Evolutionary conservation across 129 eudicot genomes (phyloP).

Genomic region (Pulicaria dysenterica): DNA sequence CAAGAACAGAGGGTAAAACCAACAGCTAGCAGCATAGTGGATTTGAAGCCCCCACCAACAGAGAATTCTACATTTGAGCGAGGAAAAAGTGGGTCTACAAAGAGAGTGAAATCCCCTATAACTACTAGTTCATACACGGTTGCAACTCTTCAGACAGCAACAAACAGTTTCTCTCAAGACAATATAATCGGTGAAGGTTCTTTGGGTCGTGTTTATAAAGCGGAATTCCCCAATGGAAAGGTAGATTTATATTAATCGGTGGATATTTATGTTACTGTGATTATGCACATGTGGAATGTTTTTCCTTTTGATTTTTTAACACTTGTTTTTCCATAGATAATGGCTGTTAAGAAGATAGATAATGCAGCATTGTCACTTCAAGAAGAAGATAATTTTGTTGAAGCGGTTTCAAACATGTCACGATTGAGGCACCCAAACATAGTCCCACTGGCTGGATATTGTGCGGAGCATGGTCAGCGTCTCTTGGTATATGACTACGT

Average conservation of each 20-base stretch:
- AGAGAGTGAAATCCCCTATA: conserved; percentile 77
- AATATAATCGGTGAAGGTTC: conserved; percentile 97
- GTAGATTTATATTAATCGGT: conserved; percentile 39
- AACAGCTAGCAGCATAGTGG: conserved; percentile 50
- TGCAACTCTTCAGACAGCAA: conserved; percentile 93
- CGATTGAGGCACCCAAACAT: conserved; percentile 90
- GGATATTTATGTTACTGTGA: neutral
- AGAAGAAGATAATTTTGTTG: conserved; percentile 94
- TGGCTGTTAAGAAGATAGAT: conserved; percentile 94
- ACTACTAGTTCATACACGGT: conserved; percentile 90
- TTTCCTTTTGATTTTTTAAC: neutral
- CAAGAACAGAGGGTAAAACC: conserved; percentile 74
- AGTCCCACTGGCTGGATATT: conserved; percentile 78
- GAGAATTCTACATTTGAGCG: conserved; percentile 63
- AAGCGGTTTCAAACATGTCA: conserved; percentile 95
- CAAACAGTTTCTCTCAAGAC: conserved; percentile 96
- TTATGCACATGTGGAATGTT: neutral
- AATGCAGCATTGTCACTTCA: conserved; percentile 85
- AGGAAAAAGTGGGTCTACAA: conserved; percentile 71
- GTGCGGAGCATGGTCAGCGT: conserved; percentile 95
- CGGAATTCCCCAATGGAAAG: conserved; percentile 96
- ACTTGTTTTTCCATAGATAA: conserved; percentile 43
- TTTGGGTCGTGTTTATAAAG: conserved; percentile 96
- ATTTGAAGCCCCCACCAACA: conserved; percentile 59
- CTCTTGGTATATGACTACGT: conserved; percentile 85